phyloP scores from a whole-genome alignment of 805 yeast genomes.

The Candida dajiaensis region DNA sequence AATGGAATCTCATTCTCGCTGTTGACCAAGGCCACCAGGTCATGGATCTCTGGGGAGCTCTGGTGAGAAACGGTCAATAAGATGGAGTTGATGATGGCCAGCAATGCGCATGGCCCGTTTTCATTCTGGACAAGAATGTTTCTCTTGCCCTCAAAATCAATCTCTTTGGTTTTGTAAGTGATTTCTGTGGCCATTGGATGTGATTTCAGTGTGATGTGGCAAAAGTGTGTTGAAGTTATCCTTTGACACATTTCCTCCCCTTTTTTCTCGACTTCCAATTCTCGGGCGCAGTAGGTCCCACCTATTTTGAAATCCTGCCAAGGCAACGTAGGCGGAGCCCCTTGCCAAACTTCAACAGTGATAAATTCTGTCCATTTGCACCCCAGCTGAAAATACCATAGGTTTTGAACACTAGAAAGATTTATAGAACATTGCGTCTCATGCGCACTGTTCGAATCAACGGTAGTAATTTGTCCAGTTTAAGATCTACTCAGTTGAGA shows the following conservation, averaged over 20 bases:
- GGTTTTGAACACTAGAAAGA: too few species aligned
- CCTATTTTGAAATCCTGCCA: background rate
- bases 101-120: slow-evolving; percentile 86
- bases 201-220: background rate
- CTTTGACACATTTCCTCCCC: background rate
- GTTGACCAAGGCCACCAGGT: slow-evolving; percentile 27
- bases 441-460: too few species aligned
- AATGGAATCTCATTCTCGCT: slow-evolving; percentile 29
- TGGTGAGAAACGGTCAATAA: slow-evolving; percentile 39
- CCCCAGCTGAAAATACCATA: too few species aligned
- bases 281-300: background rate
- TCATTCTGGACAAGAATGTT: slow-evolving; percentile 68
- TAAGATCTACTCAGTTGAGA: too few species aligned
- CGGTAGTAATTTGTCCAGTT: too few species aligned
- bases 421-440: too few species aligned
- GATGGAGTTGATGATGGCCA: slow-evolving; percentile 70
- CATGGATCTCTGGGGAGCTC: slow-evolving; percentile 20
- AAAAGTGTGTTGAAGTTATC: background rate
- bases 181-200: background rate
- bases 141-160: slow-evolving; percentile 19
- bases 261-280: background rate
- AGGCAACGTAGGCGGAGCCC: background rate
- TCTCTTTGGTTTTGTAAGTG: slow-evolving; percentile 15
- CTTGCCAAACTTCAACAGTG: too few species aligned
- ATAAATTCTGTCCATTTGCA: too few species aligned